phyloP scores from a whole-genome alignment of 768 basidiomycete species.

The Cystofilobasidium bisporidii region DNA sequence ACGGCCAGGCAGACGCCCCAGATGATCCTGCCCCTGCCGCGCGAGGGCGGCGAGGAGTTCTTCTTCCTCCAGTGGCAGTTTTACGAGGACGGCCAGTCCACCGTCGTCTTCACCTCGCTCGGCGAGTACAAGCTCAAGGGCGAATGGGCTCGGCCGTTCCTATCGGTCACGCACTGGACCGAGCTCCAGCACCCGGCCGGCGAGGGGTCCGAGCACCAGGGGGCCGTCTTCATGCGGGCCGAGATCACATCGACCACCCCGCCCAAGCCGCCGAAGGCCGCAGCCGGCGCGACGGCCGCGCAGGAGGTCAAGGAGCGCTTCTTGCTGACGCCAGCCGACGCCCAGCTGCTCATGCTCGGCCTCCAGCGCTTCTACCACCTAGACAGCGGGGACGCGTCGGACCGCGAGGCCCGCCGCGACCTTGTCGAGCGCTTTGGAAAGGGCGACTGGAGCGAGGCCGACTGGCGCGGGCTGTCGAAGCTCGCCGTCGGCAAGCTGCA shows the following conservation, averaged over 20 bases:
- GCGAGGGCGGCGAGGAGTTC: slow-evolving; percentile 35
- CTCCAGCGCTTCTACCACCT: slow-evolving; percentile 77
- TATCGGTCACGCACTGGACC: slow-evolving; percentile 84
- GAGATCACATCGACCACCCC: slow-evolving; percentile 66
- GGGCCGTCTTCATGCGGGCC: slow-evolving; percentile 74
- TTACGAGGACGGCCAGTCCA: slow-evolving; percentile 43
- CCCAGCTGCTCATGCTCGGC: slow-evolving; percentile 67
- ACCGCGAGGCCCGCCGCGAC: slow-evolving; percentile 17
- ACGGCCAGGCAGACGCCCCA: slow-evolving; percentile 57
- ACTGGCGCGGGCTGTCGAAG: slow-evolving; percentile 31
- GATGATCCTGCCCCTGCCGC: slow-evolving; percentile 74
- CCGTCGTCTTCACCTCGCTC: slow-evolving; percentile 82
- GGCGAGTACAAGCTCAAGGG: slow-evolving; percentile 82
- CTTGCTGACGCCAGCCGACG: slow-evolving; percentile 67
- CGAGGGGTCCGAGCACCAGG: slow-evolving; percentile 44
- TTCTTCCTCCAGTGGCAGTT: slow-evolving; percentile 73
- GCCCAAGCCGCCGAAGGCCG: slow-evolving; percentile 27
- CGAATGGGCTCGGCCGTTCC: slow-evolving; percentile 79
- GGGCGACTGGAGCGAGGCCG: slow-evolving; percentile 30
- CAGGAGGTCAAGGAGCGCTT: slow-evolving; percentile 47
- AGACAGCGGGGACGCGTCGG: slow-evolving; percentile 8
- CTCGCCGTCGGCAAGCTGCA: slow-evolving; percentile 28
- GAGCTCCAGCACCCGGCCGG: slow-evolving; percentile 50
- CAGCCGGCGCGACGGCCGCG: slow-evolving; percentile 32
- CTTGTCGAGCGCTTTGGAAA: slow-evolving; percentile 27